Evolutionary conservation across 2,329 filamentous ascomycete species (phyloP).

Genomic region (Clarireedia monteithiana): DNA sequence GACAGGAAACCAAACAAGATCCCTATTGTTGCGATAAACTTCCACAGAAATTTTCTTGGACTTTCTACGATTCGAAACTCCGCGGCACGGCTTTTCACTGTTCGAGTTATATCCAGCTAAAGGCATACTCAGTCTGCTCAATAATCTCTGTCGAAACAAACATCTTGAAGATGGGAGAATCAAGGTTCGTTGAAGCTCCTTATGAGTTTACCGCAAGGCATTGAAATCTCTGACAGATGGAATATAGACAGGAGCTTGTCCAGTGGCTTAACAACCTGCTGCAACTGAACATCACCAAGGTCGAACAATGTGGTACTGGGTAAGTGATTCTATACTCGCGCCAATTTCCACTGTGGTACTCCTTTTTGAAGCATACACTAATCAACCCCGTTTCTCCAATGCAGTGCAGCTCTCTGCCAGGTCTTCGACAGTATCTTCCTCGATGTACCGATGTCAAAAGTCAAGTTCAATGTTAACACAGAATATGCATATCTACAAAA

Average conservation of each 20-base stretch:
- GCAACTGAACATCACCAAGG: constrained; percentile 95
- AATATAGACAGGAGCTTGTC: constrained; percentile 80
- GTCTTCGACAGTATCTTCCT: constrained; percentile 97
- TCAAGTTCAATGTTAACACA: constrained; percentile 97
- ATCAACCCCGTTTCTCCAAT: constrained; percentile 7
- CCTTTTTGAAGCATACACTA: constrained; percentile 14
- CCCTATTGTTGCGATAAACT: constrained; percentile 5
- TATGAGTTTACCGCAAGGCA: not conserved
- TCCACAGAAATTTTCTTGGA: not conserved
- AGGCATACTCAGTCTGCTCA: not conserved
- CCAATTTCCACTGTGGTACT: constrained; percentile 16
- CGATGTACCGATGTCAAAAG: constrained; percentile 88
- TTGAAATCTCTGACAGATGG: constrained; percentile 17
- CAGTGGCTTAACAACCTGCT: constrained; percentile 96
- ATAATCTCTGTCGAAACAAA: not conserved
- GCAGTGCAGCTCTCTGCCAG: constrained; percentile 89
- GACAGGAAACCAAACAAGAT: constrained; percentile 4
- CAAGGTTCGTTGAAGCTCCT: constrained; percentile 22
- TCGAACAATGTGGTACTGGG: constrained; percentile 99
- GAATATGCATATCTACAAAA: constrained; percentile 98
- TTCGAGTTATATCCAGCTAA: not conserved
- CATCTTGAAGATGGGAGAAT: constrained; percentile 28
- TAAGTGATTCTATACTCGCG: constrained; percentile 42
- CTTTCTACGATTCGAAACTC: not conserved
- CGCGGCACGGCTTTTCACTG: not conserved